Conservation (phyloP, 2,329 filamentous ascomycete species). For the Penicillium glabrum region DNA sequence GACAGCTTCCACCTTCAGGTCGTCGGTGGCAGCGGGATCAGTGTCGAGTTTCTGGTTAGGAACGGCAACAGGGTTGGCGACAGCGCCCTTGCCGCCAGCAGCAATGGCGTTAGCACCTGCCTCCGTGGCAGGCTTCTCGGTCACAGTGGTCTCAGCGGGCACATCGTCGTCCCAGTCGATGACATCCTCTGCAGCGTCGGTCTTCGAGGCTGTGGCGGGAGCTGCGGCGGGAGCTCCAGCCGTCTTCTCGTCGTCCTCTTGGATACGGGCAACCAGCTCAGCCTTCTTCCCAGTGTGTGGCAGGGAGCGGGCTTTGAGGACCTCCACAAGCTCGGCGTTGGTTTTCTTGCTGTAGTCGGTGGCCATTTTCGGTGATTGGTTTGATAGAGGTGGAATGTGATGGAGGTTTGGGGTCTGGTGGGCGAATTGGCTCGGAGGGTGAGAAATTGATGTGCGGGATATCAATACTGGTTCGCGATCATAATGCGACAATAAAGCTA, state of each 20-base stretch:
- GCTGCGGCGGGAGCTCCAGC: conserved; percentile 14
- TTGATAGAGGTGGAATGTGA: not conserved
- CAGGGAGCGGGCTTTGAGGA: conserved; percentile 50
- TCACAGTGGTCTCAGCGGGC: conserved; percentile 22
- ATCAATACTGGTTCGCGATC: conserved; percentile 2
- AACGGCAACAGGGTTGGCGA: conserved; percentile 39
- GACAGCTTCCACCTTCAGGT: conserved; percentile 37
- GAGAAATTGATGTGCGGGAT: not conserved
- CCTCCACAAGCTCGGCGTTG: conserved; percentile 50
- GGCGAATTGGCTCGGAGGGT: not conserved
- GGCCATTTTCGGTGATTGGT: conserved; percentile 29
- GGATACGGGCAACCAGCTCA: conserved; percentile 49
- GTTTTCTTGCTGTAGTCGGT: conserved; percentile 52
- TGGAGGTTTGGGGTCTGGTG: not conserved
- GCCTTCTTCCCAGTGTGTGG: conserved; percentile 52
- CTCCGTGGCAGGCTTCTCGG: conserved; percentile 31
- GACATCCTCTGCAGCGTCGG: conserved; percentile 41
- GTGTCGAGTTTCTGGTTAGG: conserved; percentile 40
- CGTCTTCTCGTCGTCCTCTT: conserved; percentile 42
- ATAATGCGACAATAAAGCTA: conserved; percentile 5
- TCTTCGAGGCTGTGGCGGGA: conserved; percentile 25
- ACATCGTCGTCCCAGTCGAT: conserved; percentile 48
- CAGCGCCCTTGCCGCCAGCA: conserved; percentile 39
- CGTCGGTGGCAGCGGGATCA: conserved; percentile 39
- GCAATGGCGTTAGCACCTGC: conserved; percentile 35